phyloP scores from a whole-genome alignment of 2,329 filamentous ascomycete species.

The Neonectria punicea region DNA sequence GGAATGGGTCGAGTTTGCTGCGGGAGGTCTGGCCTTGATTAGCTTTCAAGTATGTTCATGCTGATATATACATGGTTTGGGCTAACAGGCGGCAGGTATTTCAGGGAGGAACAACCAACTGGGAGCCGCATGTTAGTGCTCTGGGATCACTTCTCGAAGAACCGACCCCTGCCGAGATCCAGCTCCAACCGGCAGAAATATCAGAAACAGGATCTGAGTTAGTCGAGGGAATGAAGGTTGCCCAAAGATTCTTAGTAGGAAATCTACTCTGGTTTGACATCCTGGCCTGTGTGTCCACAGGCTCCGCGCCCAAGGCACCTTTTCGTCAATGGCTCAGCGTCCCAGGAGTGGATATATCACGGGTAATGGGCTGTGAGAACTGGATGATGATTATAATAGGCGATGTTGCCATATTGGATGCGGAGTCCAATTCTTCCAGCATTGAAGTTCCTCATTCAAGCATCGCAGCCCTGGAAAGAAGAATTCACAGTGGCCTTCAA shows the following conservation, averaged over 20 bases:
- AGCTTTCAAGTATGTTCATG: constrained; percentile 37
- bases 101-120: constrained; percentile 32
- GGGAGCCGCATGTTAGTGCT: constrained; percentile 36
- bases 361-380: constrained; percentile 37
- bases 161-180: constrained; percentile 5
- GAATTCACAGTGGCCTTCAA: neutral
- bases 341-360: constrained; percentile 28
- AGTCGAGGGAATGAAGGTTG: constrained; percentile 25
- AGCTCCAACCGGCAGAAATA: neutral
- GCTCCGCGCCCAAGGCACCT: constrained; percentile 8
- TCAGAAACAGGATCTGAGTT: constrained; percentile 2
- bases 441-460: neutral
- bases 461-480: neutral
- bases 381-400: constrained; percentile 33
- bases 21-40: constrained; percentile 40
- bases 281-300: constrained; percentile 25
- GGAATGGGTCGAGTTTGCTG: constrained; percentile 40
- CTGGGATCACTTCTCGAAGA: constrained; percentile 27
- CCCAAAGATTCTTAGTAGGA: constrained; percentile 30
- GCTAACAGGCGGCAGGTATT: constrained; percentile 25
- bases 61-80: no score
- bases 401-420: constrained; percentile 18
- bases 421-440: neutral
- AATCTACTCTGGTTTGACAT: constrained; percentile 39
- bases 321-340: constrained; percentile 26